A percentile compares a stretch with the other conserved stretches of the same genome.
Conservation (phyloP, 2,329 filamentous ascomycete species). For the Colletotrichum limetticola region DNA sequence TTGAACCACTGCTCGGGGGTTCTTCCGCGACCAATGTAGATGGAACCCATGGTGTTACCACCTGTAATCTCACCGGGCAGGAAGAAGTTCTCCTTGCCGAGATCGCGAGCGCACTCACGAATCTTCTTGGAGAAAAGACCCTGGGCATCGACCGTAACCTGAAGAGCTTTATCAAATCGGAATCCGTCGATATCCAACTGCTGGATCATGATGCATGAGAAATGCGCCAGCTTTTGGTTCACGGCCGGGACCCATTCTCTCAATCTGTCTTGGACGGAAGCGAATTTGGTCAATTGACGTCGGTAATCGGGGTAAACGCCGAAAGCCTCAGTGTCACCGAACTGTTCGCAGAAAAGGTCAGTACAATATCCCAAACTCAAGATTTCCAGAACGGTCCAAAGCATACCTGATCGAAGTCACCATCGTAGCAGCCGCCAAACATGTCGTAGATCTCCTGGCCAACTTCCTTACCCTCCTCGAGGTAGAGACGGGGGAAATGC, state of each 20-base stretch:
- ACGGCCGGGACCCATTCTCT: constrained; percentile 72
- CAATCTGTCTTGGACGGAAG: constrained; percentile 73
- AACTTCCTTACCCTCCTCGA: constrained; percentile 64
- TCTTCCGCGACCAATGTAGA: constrained; percentile 71
- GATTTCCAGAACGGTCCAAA: too few relatives aligned
- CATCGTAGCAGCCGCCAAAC: constrained; percentile 67
- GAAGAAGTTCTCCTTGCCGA: constrained; percentile 73
- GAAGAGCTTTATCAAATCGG: constrained; percentile 75
- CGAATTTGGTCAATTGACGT: constrained; percentile 73
- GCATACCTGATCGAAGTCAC: constrained; percentile 66
- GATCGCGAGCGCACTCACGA: constrained; percentile 63
- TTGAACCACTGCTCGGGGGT: constrained; percentile 45
- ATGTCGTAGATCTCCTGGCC: constrained; percentile 55
- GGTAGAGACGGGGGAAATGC: constrained; percentile 70
- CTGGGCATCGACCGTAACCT: constrained; percentile 70
- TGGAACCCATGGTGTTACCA: constrained; percentile 68
- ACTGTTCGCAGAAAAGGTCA: constrained; percentile 41
- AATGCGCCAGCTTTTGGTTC: constrained; percentile 65
- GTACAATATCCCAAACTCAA: background rate
- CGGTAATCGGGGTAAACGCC: constrained; percentile 72
- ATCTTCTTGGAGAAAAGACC: constrained; percentile 68
- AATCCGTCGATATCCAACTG: constrained; percentile 74
- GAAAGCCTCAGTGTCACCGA: constrained; percentile 72
- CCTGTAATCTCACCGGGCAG: constrained; percentile 73
- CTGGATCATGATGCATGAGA: constrained; percentile 71